Evolutionary conservation across 345 rosid species (phyloP).

Genomic region (Eucalyptus microcorys): DNA sequence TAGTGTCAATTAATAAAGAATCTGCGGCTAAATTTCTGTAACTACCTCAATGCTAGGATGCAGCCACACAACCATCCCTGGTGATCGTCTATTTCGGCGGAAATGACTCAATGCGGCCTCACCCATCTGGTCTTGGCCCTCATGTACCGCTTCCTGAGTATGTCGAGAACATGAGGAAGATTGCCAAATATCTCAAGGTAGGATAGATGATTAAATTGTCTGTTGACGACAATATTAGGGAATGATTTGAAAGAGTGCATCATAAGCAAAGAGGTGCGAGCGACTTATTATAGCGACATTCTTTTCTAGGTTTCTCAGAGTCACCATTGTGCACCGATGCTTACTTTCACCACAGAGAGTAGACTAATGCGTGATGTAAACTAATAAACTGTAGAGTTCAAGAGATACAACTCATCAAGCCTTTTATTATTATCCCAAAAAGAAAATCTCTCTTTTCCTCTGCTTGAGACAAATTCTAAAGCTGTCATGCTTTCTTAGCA

Average conservation of each 20-base stretch:
- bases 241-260: neutral
- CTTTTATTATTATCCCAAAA: neutral
- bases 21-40: neutral
- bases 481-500: slow-evolving; percentile 1
- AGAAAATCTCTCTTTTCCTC: neutral
- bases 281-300: neutral
- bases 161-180: slow-evolving; percentile 64
- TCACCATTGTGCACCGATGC: neutral
- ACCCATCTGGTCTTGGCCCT: slow-evolving; percentile 53
- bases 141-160: slow-evolving; percentile 88
- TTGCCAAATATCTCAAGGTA: slow-evolving; percentile 70
- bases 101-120: slow-evolving; percentile 65
- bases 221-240: neutral
- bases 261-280: neutral
- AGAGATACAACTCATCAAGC: neutral
- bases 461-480: neutral
- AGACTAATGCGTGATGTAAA: neutral
- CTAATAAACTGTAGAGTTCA: neutral
- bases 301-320: neutral
- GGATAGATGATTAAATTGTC: neutral
- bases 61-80: slow-evolving; percentile 58
- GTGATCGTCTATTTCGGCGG: slow-evolving; percentile 95
- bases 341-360: neutral
- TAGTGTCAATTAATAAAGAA: neutral
- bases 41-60: slow-evolving; percentile 23